phyloP scores from a whole-genome alignment of 208 protist genomes.

The Paratrypanosoma confusum region DNA sequence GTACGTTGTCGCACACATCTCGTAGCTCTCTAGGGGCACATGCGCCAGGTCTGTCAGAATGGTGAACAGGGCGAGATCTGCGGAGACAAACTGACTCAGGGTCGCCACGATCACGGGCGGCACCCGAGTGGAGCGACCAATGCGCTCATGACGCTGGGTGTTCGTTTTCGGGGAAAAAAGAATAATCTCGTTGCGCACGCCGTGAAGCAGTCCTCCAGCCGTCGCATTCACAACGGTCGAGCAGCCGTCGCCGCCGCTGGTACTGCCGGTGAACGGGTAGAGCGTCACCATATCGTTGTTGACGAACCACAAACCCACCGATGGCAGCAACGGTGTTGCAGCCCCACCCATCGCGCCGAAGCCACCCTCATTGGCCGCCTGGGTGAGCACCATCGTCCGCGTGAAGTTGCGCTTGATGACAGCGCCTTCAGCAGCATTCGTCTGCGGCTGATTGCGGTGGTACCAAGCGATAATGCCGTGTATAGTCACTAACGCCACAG shows the following conservation, averaged over 20 bases:
- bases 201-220: slow-evolving; percentile 31
- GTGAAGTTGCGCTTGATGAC: slow-evolving; percentile 4
- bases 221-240: slow-evolving; percentile 1
- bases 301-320: slow-evolving; percentile 55
- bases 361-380: slow-evolving; percentile 59
- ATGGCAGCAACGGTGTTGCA: too few species aligned
- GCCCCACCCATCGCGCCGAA: too few species aligned
- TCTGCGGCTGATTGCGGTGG: slow-evolving; percentile 22
- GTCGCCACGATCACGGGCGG: slow-evolving; percentile 44
- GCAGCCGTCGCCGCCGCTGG: slow-evolving; percentile 5
- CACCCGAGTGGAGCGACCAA: slow-evolving; percentile 43
- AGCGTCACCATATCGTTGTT: slow-evolving; percentile 77
- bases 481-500: slow-evolving; percentile 58
- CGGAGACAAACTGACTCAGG: slow-evolving; percentile 26
- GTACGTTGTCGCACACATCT: slow-evolving; percentile 49
- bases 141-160: slow-evolving; percentile 22
- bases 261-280: slow-evolving; percentile 33
- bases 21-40: slow-evolving; percentile 48
- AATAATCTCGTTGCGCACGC: slow-evolving; percentile 44
- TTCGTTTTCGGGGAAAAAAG: slow-evolving; percentile 55
- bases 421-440: not conserved
- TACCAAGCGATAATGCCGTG: slow-evolving; percentile 76
- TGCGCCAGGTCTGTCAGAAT: slow-evolving; percentile 55
- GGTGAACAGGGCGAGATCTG: slow-evolving; percentile 43
- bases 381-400: slow-evolving; percentile 11